Base-by-base conservation (phyloP, 352 stramenopile genomes). In the Pythium volutum region DNA sequence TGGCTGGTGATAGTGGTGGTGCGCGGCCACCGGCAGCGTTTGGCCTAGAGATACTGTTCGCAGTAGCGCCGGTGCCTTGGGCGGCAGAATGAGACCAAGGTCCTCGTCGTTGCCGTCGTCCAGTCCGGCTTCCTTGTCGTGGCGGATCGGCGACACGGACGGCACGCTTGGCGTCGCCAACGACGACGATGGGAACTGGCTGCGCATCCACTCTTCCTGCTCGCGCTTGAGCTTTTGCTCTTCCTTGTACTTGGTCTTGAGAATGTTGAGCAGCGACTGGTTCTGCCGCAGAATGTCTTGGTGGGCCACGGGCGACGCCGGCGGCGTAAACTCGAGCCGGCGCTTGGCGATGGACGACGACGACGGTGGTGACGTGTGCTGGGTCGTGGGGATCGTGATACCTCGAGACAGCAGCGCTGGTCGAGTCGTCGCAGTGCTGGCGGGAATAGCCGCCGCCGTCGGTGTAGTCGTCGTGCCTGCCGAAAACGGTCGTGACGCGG, bases 121-220 rank as follows among this genome's bases (percentile, higher is more conserved):
- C 7, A 38, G 6, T 14, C n/a, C n/a, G n/a, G 8, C 46, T 31
- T 64, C 22, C 49, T 41, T 73, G 11, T 60, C 48, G 34, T 61
- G 62, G 53, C 52, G 34, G 51, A 75, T 75, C 22, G 76, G 65
- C 0, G 73, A 78, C 25, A 77, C 67, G 27, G 56, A 69, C 26
- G 68, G 59, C 8, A 49, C 27, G 8, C 41, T 47, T 3, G 38
- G 34, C 18, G 23, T 23, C 14, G 36, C 52, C 1, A 39, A 59
- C 10, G 54, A 42, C 8, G 54, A 4, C 10, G 47, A 54, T 6
- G 57, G 46, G 27, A 67, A 59, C 43, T 71, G 71, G 16, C 74
- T 63, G 9, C 73, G 75, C 76, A 91, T 87, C 81, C 81, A 91
- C 38, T 87, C 79, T 26, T 88, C 76, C 45, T 91, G 81, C 56